A percentile compares a stretch with the other conserved stretches of the same genome.
Evolutionary conservation across 768 basidiomycete species (phyloP).

Genomic region (Boletellus sp.): DNA sequence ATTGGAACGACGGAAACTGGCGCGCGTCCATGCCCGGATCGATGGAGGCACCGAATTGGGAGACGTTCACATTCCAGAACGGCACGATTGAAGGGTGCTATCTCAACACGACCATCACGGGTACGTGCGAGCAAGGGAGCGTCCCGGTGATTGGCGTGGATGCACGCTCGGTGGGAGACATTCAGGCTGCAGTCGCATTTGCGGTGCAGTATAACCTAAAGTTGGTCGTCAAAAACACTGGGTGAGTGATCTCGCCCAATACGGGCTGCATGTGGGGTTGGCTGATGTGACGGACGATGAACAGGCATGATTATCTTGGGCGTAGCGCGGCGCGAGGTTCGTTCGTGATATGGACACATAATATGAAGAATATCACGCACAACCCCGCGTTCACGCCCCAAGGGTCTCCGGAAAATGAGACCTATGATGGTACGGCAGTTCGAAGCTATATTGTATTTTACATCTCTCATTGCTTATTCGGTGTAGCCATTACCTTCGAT

Average conservation of each 20-base stretch:
- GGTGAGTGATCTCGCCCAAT: too few relatives aligned
- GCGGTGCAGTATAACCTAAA: slow-evolving; percentile 12
- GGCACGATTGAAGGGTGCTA: slow-evolving; percentile 41
- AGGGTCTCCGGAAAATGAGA: slow-evolving; percentile 23
- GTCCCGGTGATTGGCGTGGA: slow-evolving; percentile 21
- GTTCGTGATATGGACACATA: slow-evolving; percentile 41
- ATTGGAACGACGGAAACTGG: slow-evolving; percentile 36
- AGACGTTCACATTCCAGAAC: slow-evolving; percentile 36
- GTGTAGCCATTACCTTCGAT: slow-evolving; percentile 27
- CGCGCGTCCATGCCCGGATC: slow-evolving; percentile 40
- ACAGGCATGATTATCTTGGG: slow-evolving; percentile 39
- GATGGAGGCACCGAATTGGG: slow-evolving; percentile 34
- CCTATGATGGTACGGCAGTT: slow-evolving; percentile 20
- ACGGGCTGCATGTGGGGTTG: too few relatives aligned
- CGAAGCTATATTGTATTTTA: too few relatives aligned
- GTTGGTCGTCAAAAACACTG: slow-evolving; percentile 21
- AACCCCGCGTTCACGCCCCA: slow-evolving; percentile 29
- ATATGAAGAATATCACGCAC: slow-evolving; percentile 38
- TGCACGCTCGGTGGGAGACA: slow-evolving; percentile 13
- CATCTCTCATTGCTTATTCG: too few relatives aligned
- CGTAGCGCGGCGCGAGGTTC: slow-evolving; percentile 36
- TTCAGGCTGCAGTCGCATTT: slow-evolving; percentile 22
- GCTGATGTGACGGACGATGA: not conserved
- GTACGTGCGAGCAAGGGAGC: slow-evolving; percentile 15
- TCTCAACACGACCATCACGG: slow-evolving; percentile 30